phyloP scores from a whole-genome alignment of 192 early-diverging fungal species.

The Backusella tuberculispora region DNA sequence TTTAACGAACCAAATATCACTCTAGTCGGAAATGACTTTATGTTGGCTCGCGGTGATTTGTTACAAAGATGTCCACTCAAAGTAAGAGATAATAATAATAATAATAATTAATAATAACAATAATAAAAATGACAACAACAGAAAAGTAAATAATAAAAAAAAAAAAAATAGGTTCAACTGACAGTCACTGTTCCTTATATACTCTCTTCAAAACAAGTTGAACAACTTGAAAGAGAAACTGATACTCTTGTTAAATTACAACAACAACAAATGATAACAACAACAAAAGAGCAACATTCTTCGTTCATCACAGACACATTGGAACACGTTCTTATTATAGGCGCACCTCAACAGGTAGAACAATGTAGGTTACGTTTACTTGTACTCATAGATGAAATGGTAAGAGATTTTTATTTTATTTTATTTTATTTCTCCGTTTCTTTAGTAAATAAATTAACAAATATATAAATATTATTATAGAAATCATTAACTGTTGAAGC shows the following conservation, averaged over 20 bases:
- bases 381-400: constrained; percentile 53
- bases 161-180: constrained; percentile 19
- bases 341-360: constrained; percentile 30
- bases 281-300: not conserved
- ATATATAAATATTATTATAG: constrained; percentile 32
- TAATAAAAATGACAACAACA: no score
- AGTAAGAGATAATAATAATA: constrained; percentile 25
- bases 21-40: constrained; percentile 47
- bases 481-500: constrained; percentile 46
- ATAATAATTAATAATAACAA: not conserved
- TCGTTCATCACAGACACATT: constrained; percentile 29
- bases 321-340: constrained; percentile 22
- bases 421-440: not conserved
- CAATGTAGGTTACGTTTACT: constrained; percentile 35
- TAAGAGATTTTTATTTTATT: constrained; percentile 17
- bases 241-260: constrained; percentile 20
- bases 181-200: not conserved
- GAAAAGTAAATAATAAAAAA: no score
- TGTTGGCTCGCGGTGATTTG: constrained; percentile 45
- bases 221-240: constrained; percentile 23
- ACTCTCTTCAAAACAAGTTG: not conserved
- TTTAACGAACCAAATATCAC: constrained; percentile 52
- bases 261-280: not conserved
- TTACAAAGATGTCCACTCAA: constrained; percentile 51
- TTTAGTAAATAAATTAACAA: not conserved